Evolutionary conservation across 768 basidiomycete genomes (phyloP).

Genomic region (Calocera cornea): DNA sequence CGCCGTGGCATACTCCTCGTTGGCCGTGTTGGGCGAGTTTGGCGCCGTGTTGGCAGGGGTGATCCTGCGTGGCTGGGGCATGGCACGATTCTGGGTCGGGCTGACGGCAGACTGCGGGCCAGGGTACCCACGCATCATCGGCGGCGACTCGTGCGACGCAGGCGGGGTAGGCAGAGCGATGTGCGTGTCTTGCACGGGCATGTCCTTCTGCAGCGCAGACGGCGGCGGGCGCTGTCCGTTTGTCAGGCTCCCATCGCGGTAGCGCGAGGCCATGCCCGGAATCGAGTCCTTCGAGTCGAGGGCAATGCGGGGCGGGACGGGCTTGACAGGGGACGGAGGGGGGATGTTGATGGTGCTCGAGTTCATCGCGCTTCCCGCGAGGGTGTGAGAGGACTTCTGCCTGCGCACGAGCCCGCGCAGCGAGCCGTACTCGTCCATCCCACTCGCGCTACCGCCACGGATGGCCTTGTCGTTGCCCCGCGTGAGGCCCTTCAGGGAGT

Average conservation of each 20-base stretch:
- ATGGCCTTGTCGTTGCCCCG: background rate
- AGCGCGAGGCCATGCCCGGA: background rate
- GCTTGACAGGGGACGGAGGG: background rate
- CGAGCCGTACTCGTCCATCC: background rate
- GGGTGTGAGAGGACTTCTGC: background rate
- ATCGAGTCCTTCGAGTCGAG: constrained; percentile 2
- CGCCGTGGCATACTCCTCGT: background rate
- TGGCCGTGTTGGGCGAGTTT: background rate
- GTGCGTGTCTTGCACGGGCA: background rate
- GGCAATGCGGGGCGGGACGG: background rate
- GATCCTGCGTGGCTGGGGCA: background rate
- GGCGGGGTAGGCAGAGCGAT: background rate
- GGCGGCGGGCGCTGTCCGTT: background rate
- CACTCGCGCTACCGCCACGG: background rate
- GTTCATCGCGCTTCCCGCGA: background rate
- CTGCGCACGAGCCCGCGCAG: background rate
- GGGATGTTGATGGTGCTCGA: background rate
- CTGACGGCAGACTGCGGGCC: background rate
- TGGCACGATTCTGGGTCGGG: background rate
- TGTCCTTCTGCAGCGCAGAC: background rate
- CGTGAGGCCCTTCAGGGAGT: background rate
- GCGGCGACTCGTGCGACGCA: background rate
- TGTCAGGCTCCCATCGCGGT: background rate
- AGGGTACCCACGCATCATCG: background rate
- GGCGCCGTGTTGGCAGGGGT: background rate